A percentile compares a stretch with the other conserved stretches of the same genome.
These are phyloP conservation scores for Carpinus fangiana DNA, from an alignment of 306 rosid genomes.

Conservation along the genomic window DNA sequence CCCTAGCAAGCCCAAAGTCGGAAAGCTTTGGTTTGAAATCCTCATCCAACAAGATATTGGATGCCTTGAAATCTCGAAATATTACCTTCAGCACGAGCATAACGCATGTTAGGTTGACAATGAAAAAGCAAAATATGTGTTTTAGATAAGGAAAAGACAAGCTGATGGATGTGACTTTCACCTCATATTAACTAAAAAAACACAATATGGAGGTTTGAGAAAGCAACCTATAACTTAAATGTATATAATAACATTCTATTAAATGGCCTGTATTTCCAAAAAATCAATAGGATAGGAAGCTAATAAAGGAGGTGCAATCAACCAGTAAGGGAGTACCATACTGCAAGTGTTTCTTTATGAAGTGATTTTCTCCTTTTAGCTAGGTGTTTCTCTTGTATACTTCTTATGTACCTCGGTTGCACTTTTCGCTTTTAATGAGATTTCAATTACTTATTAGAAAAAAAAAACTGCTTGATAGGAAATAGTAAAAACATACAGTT, in stretches of 20 bases:
- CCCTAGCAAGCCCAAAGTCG: slow-evolving; percentile 90
- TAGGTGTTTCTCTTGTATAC: no score
- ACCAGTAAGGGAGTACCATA: neutral
- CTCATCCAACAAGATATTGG: slow-evolving; percentile 75
- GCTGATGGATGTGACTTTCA: no score
- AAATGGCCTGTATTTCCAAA: neutral
- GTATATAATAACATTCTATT: neutral
- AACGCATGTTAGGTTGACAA: slow-evolving; percentile 8
- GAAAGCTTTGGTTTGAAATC: slow-evolving; percentile 75
- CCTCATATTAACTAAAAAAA: no score
- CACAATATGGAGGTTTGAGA: neutral
- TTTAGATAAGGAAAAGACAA: no score
- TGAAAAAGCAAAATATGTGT: no score
- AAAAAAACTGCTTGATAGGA: neutral
- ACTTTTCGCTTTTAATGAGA: no score
- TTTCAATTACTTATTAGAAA: no score
- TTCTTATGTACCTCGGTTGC: no score
- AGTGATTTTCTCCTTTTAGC: no score
- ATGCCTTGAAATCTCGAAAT: slow-evolving; percentile 71
- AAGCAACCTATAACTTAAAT: neutral
- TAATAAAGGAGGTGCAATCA: neutral
- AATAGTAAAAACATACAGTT: neutral
- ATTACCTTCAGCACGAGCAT: slow-evolving; percentile 51
- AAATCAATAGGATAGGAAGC: neutral
- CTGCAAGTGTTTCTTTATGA: no score